Conservation (phyloP, 257 asterid genomes). For the Nicotiana paniculata region DNA sequence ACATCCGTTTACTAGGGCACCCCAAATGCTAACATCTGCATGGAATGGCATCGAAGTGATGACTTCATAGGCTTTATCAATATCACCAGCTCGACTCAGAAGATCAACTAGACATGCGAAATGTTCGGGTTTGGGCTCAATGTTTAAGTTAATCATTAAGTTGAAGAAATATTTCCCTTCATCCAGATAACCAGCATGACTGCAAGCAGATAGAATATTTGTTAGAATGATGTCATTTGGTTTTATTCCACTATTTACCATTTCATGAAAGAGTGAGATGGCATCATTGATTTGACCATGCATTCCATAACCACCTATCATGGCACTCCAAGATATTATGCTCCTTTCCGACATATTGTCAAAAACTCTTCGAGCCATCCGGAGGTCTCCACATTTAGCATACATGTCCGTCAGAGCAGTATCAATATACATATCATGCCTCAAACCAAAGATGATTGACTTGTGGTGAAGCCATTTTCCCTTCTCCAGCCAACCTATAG, state of each 20-base stretch:
- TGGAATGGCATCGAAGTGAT: slow-evolving; percentile 53
- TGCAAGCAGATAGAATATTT: slow-evolving; percentile 76
- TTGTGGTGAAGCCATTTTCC: slow-evolving; percentile 88
- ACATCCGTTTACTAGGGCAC: slow-evolving; percentile 78
- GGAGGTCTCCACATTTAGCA: slow-evolving; percentile 76
- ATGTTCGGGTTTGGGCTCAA: slow-evolving; percentile 61
- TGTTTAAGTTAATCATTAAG: slow-evolving; percentile 50
- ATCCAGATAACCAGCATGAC: slow-evolving; percentile 71
- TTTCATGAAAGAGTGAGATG: slow-evolving; percentile 41
- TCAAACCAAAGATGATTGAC: slow-evolving; percentile 42
- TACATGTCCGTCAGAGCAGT: slow-evolving; percentile 72
- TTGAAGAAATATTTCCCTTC: slow-evolving; percentile 62
- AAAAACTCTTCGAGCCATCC: slow-evolving; percentile 54
- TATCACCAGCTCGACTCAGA: slow-evolving; percentile 78
- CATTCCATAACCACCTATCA: slow-evolving; percentile 75
- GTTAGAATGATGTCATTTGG: slow-evolving; percentile 69
- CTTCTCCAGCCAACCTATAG: slow-evolving; percentile 50
- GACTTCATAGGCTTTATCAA: slow-evolving; percentile 55
- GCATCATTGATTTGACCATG: slow-evolving; percentile 63
- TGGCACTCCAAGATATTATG: slow-evolving; percentile 75
- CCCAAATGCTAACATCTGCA: slow-evolving; percentile 67
- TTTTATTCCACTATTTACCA: slow-evolving; percentile 52
- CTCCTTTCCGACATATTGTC: slow-evolving; percentile 44
- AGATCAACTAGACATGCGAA: slow-evolving; percentile 83
- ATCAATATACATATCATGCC: slow-evolving; percentile 46